Evolutionary conservation across 2,329 filamentous ascomycete species (phyloP).

Genomic region (Rhynchosporium agropyri): DNA sequence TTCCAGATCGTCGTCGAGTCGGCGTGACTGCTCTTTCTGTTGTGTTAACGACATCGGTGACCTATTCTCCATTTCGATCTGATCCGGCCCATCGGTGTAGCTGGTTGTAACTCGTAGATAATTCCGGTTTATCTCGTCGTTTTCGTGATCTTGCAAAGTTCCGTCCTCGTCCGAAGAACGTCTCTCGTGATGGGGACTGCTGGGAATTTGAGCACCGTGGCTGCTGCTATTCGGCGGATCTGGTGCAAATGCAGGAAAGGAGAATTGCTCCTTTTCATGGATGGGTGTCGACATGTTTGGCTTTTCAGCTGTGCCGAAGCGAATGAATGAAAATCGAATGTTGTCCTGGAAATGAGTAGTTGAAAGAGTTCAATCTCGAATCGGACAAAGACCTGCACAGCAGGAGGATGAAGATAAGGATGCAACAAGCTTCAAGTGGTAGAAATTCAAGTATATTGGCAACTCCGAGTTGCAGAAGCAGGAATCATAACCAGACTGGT

Average conservation of each 20-base stretch:
- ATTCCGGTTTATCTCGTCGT: constrained; percentile 42
- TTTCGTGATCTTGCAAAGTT: constrained; percentile 36
- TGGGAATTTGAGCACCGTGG: constrained; percentile 10
- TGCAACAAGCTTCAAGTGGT: neutral
- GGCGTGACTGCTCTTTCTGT: constrained; percentile 59
- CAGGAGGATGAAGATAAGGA: constrained; percentile 13
- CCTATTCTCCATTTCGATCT: constrained; percentile 28
- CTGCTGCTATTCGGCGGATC: constrained; percentile 22
- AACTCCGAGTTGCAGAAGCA: neutral
- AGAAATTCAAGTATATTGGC: neutral
- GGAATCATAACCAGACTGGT: neutral
- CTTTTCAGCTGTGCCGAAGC: neutral
- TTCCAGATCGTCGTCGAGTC: constrained; percentile 67
- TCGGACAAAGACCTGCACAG: constrained; percentile 8
- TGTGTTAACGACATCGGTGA: constrained; percentile 54
- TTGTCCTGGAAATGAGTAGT: neutral
- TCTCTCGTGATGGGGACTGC: constrained; percentile 16
- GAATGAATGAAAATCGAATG: neutral
- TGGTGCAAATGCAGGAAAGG: constrained; percentile 39
- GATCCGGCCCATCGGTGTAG: constrained; percentile 42
- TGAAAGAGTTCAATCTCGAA: constrained; percentile 1
- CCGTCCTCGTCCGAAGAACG: constrained; percentile 42
- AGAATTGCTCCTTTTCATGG: constrained; percentile 40
- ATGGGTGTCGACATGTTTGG: constrained; percentile 39
- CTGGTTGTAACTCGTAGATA: constrained; percentile 53